Percentiles rank a stretch among this genome's conserved stretches.
phyloP scores from a whole-genome alignment of 495 filamentous ascomycete species.

The Trichocladium uniseriatum region DNA sequence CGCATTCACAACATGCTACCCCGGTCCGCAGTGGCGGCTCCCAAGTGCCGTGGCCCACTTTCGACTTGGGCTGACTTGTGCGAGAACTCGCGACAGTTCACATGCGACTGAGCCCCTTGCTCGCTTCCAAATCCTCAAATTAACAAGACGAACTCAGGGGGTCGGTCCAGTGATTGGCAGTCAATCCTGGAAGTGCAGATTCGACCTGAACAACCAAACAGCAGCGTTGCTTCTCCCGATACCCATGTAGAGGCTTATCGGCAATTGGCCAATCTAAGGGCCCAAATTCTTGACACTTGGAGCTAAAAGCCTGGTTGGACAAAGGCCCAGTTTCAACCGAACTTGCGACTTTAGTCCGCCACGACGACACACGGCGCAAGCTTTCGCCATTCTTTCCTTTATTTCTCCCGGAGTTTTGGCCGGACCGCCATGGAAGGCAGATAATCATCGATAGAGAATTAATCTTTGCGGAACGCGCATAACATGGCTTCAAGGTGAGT shows the following conservation, averaged over 20 bases:
- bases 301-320: conserved; percentile 7
- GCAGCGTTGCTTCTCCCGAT: background rate
- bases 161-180: conserved; percentile 1
- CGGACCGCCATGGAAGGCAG: background rate
- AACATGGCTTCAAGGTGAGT: conserved; percentile 23
- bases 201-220: background rate
- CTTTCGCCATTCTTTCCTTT: background rate
- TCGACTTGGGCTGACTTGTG: background rate
- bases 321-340: background rate
- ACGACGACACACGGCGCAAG: background rate
- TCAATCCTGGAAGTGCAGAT: background rate
- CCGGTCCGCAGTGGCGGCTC: background rate
- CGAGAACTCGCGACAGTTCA: background rate
- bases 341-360: conserved; percentile 3
- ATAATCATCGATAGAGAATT: background rate
- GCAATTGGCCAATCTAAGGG: conserved; percentile 17
- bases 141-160: background rate
- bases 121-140: background rate
- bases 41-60: background rate
- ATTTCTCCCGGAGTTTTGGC: background rate
- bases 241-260: background rate
- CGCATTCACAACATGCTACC: background rate
- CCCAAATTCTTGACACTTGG: conserved; percentile 18
- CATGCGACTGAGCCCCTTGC: background rate
- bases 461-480: background rate